Evolutionary conservation across 345 rosid species (phyloP).

Genomic region (Fremontodendron californicum): DNA sequence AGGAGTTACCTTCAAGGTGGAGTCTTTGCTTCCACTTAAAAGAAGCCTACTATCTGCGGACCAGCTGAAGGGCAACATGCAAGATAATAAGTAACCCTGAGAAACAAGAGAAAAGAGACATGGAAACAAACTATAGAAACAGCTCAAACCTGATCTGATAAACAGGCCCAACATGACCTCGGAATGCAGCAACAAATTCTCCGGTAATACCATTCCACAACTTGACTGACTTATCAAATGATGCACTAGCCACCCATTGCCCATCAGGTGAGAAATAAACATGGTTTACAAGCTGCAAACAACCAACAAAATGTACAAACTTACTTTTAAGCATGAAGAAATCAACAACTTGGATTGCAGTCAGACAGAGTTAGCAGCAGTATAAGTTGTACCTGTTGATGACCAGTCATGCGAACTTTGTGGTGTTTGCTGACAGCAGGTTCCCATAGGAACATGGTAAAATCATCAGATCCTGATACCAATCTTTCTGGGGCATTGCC

Average conservation of each 20-base stretch:
- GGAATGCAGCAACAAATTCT: conserved; percentile 71
- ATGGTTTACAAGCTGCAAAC: conserved; percentile 84
- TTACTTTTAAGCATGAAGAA: conserved; percentile 51
- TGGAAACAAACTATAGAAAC: conserved; percentile 6
- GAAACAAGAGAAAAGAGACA: not conserved
- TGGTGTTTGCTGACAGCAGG: conserved; percentile 46
- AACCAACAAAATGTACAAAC: conserved; percentile 27
- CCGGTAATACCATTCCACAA: conserved; percentile 92
- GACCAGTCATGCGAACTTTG: conserved; percentile 83
- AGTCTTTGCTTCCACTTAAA: conserved; percentile 94
- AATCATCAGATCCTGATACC: conserved; percentile 30
- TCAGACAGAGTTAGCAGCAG: not conserved
- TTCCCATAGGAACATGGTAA: conserved; percentile 9
- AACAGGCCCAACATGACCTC: conserved; percentile 94
- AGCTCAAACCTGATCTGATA: conserved; percentile 74
- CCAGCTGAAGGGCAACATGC: conserved; percentile 55
- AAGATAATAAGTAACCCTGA: conserved; percentile 14
- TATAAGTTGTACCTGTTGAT: conserved; percentile 58
- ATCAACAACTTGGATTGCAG: conserved; percentile 1
- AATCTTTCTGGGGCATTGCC: conserved; percentile 76
- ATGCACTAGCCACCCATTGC: conserved; percentile 95
- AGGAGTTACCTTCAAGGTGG: conserved; percentile 73
- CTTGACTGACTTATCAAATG: conserved; percentile 90
- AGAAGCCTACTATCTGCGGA: conserved; percentile 97
- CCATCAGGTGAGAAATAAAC: conserved; percentile 98